phyloP scores from a whole-genome alignment of 179 eudicot genomes.

The Patellifolia procumbens region DNA sequence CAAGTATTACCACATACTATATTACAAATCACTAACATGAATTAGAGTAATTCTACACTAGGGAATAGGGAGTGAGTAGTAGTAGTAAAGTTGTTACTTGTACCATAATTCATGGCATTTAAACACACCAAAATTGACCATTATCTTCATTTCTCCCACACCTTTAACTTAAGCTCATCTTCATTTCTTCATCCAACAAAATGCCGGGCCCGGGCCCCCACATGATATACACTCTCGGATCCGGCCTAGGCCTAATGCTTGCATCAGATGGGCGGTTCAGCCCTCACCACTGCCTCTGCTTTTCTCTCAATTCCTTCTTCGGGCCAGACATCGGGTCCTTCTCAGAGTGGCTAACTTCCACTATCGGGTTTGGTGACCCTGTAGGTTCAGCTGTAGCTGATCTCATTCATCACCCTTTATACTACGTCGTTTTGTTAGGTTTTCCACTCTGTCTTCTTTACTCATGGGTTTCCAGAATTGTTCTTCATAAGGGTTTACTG shows the following conservation, averaged over 20 bases:
- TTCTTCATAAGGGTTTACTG: slow-evolving; percentile 51
- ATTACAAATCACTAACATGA: no score
- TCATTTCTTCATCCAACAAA: neutral
- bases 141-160: neutral
- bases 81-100: no score
- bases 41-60: no score
- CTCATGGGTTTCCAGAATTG: slow-evolving; percentile 50
- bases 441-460: slow-evolving; percentile 67
- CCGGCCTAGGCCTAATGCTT: slow-evolving; percentile 57
- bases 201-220: slow-evolving; percentile 99
- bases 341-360: slow-evolving; percentile 67
- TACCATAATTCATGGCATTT: no score
- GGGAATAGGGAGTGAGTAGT: no score
- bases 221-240: slow-evolving; percentile 76
- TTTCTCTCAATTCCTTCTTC: slow-evolving; percentile 88
- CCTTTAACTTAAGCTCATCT: neutral
- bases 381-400: slow-evolving; percentile 50
- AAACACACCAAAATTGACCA: no score
- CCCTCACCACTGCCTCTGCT: slow-evolving; percentile 78
- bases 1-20: no score
- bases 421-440: slow-evolving; percentile 58
- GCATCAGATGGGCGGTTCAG: slow-evolving; percentile 71
- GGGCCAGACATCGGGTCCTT: slow-evolving; percentile 96
- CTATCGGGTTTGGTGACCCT: slow-evolving; percentile 41
- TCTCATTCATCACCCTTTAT: slow-evolving; percentile 70